These are phyloP conservation scores for Diutina siamensis DNA, from an alignment of 1,139 yeast species.

Conservation along the genomic window DNA sequence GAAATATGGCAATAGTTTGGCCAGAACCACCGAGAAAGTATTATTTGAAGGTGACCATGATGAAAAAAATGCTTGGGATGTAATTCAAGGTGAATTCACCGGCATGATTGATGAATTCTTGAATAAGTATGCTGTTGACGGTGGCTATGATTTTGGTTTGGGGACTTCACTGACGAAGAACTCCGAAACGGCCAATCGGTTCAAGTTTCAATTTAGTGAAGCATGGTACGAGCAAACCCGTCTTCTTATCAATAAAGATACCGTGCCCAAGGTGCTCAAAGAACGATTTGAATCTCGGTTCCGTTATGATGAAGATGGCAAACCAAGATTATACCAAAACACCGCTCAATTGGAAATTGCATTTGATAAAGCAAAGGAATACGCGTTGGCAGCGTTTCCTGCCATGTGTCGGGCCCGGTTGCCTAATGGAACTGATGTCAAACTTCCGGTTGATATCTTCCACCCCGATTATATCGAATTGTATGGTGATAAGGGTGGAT, in stretches of 20 bases:
- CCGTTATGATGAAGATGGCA: constrained; percentile 70
- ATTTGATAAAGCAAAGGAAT: constrained; percentile 45
- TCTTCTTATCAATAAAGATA: constrained; percentile 50
- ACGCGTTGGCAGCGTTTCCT: constrained; percentile 49
- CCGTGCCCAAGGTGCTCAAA: constrained; percentile 43
- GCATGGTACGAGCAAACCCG: constrained; percentile 46
- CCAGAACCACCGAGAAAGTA: constrained; percentile 27
- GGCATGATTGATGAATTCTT: constrained; percentile 17
- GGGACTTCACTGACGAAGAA: constrained; percentile 42
- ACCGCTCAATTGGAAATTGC: constrained; percentile 60
- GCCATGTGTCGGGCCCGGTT: constrained; percentile 46
- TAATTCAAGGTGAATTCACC: constrained; percentile 37
- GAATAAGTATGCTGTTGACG: constrained; percentile 11
- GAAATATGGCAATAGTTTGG: constrained; percentile 26
- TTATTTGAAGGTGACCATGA: constrained; percentile 28
- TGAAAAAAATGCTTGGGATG: constrained; percentile 42
- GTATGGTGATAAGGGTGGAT: no score
- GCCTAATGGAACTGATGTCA: constrained; percentile 39
- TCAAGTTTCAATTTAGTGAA: constrained; percentile 54
- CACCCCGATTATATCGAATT: no score
- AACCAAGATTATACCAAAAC: constrained; percentile 75
- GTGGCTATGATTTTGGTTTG: constrained; percentile 46
- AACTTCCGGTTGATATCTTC: constrained; percentile 42
- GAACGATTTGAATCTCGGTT: constrained; percentile 73
- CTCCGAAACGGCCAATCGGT: constrained; percentile 23